Percentiles rank a stretch among this genome's conserved stretches.
These are phyloP conservation scores for Neonectria ditissima DNA, from an alignment of 2,329 filamentous ascomycete genomes.

Conservation along the genomic window DNA sequence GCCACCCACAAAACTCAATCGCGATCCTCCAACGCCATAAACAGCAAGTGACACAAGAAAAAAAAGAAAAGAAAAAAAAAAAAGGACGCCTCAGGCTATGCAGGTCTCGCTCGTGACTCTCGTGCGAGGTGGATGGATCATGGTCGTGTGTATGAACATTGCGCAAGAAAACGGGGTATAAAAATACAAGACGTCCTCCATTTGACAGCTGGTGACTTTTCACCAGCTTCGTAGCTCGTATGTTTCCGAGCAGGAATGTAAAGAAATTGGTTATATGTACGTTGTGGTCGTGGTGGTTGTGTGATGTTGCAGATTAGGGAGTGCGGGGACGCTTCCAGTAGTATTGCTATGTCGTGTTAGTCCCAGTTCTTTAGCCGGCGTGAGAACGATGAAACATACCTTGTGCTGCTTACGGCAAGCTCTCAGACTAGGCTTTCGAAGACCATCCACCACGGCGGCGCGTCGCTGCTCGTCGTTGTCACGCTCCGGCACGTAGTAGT, in stretches of 20 bases:
- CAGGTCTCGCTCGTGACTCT: constrained; percentile 32
- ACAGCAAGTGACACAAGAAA: constrained; percentile 8
- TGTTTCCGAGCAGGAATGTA: neutral
- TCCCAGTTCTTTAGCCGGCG: neutral
- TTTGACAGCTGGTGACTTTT: constrained; percentile 8
- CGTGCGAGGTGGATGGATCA: constrained; percentile 26
- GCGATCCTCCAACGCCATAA: constrained; percentile 27
- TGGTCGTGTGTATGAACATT: constrained; percentile 19
- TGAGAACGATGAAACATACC: constrained; percentile 67
- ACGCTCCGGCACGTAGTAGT: constrained; percentile 92
- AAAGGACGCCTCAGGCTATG: constrained; percentile 45
- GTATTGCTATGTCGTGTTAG: constrained; percentile 67
- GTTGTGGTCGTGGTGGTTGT: constrained; percentile 2
- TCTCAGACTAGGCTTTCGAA: constrained; percentile 89
- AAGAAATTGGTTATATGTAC: constrained; percentile 28
- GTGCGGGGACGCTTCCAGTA: constrained; percentile 75
- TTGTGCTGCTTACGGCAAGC: constrained; percentile 97
- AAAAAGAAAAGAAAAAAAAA: constrained; percentile 26
- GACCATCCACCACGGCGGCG: constrained; percentile 84
- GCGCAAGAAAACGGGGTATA: constrained; percentile 38
- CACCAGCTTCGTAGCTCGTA: neutral
- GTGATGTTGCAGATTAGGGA: constrained; percentile 54
- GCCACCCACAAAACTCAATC: constrained; percentile 1
- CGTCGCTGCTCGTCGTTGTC: constrained; percentile 84
- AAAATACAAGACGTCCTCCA: constrained; percentile 39